Percentiles rank a stretch among this genome's conserved stretches.
Conservation (phyloP, 805 yeast genomes). For the Metschnikowia dekortorum region DNA sequence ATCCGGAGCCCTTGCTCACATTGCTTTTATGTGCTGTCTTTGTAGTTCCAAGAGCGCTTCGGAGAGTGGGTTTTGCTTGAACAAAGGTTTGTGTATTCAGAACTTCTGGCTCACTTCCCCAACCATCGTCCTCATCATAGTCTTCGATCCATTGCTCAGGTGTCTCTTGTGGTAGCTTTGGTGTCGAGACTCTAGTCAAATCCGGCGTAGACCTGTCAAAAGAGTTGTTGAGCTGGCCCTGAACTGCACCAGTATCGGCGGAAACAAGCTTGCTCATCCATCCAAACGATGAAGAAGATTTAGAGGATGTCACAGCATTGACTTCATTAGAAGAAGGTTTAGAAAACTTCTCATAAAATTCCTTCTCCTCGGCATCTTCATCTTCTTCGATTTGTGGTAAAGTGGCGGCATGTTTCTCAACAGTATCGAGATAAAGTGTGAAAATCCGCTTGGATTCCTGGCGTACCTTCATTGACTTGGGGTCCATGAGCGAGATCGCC, state of each 20-base stretch:
- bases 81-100: not conserved
- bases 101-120: constrained; percentile 9
- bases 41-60: not conserved
- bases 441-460: constrained; percentile 67
- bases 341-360: constrained; percentile 29
- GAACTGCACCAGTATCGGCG: constrained; percentile 19
- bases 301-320: constrained; percentile 4
- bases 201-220: constrained; percentile 37
- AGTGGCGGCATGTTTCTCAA: constrained; percentile 34
- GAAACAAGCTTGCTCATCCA: constrained; percentile 38
- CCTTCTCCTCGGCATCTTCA: constrained; percentile 35
- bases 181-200: constrained; percentile 26
- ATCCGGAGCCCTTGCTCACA: constrained; percentile 7
- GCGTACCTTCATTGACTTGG: constrained; percentile 59
- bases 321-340: constrained; percentile 8
- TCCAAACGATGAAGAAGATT: constrained; percentile 24
- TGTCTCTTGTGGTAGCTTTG: constrained; percentile 13
- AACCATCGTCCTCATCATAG: constrained; percentile 15
- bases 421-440: constrained; percentile 46
- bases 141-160: constrained; percentile 14
- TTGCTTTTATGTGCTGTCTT: not conserved
- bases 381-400: constrained; percentile 34
- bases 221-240: constrained; percentile 34
- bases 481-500: constrained; percentile 79
- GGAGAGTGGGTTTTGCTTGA: not conserved